Evolutionary conservation across 257 asterid species (phyloP), one percentile per base, ranked within the genome.

Genomic region (Thymus quinquecostatus): DNA sequence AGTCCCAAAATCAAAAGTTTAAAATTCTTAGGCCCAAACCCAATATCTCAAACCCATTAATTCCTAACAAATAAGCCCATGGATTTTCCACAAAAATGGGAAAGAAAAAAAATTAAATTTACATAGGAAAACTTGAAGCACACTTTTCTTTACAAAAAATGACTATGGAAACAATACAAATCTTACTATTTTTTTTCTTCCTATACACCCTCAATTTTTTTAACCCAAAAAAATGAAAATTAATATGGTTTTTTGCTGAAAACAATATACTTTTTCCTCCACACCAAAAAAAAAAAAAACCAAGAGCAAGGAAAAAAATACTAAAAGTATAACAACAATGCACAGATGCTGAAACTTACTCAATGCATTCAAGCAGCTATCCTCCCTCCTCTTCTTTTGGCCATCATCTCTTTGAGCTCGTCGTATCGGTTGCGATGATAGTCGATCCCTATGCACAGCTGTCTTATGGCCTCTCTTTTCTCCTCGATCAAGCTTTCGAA

Each of bases 391-490:
- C 80, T 73, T 54, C 80, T 67, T 81, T 87, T 90, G 33, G 62
- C 63, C 43, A 90, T 58, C 83, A 75, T 79, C 41, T 84, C 92
- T 73, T 67, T 86, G 51, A 90, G 92, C 74, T 81, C 86, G 14
- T 90, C 88, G 57, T 83, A 86, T 5, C 95, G 87, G 60, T 74
- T 79, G 1, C 87, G 91, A 60, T 95, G 95, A 73, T 95, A 89
- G 47, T 95, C 99, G 8, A 90, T 90, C 90, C 84, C 76, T 1
- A 86, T 75, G 77, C 96, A 88, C 75, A 95, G 54, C 72, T 95
- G 96, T 66, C 86, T 83, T 78, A 92, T 95, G 7, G 89, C 99
- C 73, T 92, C 97, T 60, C 81, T 77, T 79, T 95, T 95, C 86
- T 90, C 96, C 82, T 87, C 97, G 3, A 84, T 75, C 44, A 95